Percentiles rank a stretch among this genome's conserved stretches.
These are phyloP conservation scores for Solanum chaucha DNA, from an alignment of 257 asterid genomes.

Conservation along the genomic window DNA sequence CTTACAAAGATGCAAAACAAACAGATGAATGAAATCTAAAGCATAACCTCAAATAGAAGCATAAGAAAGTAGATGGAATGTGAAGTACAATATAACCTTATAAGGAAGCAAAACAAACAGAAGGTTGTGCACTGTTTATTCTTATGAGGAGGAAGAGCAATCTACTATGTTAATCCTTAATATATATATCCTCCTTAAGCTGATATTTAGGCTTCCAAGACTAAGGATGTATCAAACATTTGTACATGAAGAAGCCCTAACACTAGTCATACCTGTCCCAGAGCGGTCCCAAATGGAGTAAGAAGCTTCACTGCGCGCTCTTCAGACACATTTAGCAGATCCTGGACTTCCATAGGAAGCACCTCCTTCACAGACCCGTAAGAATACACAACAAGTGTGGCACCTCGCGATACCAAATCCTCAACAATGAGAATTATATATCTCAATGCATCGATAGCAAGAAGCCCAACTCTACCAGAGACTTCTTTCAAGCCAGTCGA, in stretches of 20 bases:
- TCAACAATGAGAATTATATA: conserved; percentile 34
- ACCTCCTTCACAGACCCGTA: conserved; percentile 53
- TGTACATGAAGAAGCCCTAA: not conserved
- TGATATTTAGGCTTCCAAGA: not conserved
- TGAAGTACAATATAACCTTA: not conserved
- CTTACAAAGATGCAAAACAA: not conserved
- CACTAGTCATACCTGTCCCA: conserved; percentile 43
- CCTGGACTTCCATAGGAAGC: conserved; percentile 60
- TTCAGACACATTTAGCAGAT: conserved; percentile 43
- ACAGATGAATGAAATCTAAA: not conserved
- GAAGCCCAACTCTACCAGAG: conserved; percentile 45
- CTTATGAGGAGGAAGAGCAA: not conserved
- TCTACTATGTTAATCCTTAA: not conserved
- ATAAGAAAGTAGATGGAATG: not conserved
- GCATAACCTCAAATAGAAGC: not conserved
- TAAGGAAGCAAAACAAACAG: not conserved
- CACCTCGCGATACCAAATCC: conserved; percentile 45
- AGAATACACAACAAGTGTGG: conserved; percentile 42
- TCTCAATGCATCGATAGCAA: conserved; percentile 50
- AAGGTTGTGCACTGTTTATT: not conserved
- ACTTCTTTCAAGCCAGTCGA: conserved; percentile 50
- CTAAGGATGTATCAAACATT: not conserved
- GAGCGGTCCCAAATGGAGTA: conserved; percentile 43
- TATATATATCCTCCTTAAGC: not conserved
- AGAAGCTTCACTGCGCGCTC: conserved; percentile 24